A percentile compares a stretch with the other conserved stretches of the same genome.
Conservation (phyloP, 2,329 filamentous ascomycete genomes). For the Fusarium palustre region DNA sequence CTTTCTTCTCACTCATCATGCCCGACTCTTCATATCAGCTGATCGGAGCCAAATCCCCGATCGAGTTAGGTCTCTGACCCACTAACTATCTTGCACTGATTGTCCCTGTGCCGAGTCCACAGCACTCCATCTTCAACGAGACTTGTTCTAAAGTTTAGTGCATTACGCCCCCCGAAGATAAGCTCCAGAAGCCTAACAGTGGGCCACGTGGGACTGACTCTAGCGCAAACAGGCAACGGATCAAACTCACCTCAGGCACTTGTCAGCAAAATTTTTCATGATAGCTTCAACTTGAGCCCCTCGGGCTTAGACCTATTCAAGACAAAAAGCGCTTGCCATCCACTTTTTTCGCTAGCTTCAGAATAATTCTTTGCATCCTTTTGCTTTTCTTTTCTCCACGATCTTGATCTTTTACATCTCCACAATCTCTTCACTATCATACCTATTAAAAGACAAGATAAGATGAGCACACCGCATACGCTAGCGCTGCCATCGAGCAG, state of each 20-base stretch:
- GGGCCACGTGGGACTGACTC: conserved; percentile 36
- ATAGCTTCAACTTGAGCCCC: conserved; percentile 37
- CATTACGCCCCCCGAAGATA: neutral
- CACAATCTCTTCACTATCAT: neutral
- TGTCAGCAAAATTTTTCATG: conserved; percentile 40
- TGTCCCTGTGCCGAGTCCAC: neutral
- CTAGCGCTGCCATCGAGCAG: conserved; percentile 57
- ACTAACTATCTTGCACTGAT: neutral
- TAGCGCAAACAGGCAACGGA: neutral
- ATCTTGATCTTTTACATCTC: conserved; percentile 1
- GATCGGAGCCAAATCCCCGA: neutral
- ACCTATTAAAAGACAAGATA: neutral
- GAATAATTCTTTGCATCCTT: conserved; percentile 2
- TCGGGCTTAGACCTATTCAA: conserved; percentile 36
- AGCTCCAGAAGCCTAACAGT: conserved; percentile 24
- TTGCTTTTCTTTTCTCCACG: neutral
- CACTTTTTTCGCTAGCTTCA: conserved; percentile 16
- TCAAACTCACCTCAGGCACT: neutral
- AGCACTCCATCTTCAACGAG: neutral
- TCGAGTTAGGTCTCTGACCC: neutral
- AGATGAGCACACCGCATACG: conserved; percentile 18
- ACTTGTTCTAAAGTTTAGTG: neutral
- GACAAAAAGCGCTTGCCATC: conserved; percentile 22
- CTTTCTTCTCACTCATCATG: neutral
- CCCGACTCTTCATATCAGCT: neutral